phyloP scores from a whole-genome alignment of 352 stramenopile species.

The Globisporangium nunn region DNA sequence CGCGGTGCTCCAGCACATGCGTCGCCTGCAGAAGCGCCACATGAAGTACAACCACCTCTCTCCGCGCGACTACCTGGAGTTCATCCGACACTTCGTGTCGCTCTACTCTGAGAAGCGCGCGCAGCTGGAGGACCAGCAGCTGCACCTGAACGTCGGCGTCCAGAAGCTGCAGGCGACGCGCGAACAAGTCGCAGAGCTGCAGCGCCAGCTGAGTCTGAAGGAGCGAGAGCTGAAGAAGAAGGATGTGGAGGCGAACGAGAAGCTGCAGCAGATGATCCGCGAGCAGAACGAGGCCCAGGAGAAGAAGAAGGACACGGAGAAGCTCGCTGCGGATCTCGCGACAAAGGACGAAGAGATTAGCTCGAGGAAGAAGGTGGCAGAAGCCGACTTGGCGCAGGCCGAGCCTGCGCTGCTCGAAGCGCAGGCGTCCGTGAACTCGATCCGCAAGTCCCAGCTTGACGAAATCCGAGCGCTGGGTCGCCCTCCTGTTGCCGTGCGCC shows the following conservation, averaged over 20 bases:
- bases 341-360: constrained; percentile 95
- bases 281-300: constrained; percentile 98
- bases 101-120: constrained; percentile 90
- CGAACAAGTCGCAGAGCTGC: constrained; percentile 92
- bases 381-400: constrained; percentile 95
- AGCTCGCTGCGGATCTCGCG: constrained; percentile 92
- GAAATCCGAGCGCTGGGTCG: constrained; percentile 95
- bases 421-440: constrained; percentile 95
- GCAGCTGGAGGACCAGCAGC: constrained; percentile 93
- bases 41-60: constrained; percentile 88
- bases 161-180: constrained; percentile 97
- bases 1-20: constrained; percentile 79
- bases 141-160: constrained; percentile 98
- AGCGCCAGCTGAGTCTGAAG: constrained; percentile 91
- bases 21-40: constrained; percentile 78
- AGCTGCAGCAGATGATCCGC: constrained; percentile 98
- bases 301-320: constrained; percentile 95
- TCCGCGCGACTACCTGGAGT: constrained; percentile 90
- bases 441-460: constrained; percentile 98
- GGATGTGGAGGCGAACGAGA: constrained; percentile 95
- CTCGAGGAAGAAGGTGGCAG: constrained; percentile 91
- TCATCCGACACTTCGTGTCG: constrained; percentile 87
- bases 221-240: constrained; percentile 94
- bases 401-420: constrained; percentile 97
- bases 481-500: constrained; percentile 94